Evolutionary conservation across 805 yeast genomes (phyloP).

Genomic region (Tanozyma kutaoensis): DNA sequence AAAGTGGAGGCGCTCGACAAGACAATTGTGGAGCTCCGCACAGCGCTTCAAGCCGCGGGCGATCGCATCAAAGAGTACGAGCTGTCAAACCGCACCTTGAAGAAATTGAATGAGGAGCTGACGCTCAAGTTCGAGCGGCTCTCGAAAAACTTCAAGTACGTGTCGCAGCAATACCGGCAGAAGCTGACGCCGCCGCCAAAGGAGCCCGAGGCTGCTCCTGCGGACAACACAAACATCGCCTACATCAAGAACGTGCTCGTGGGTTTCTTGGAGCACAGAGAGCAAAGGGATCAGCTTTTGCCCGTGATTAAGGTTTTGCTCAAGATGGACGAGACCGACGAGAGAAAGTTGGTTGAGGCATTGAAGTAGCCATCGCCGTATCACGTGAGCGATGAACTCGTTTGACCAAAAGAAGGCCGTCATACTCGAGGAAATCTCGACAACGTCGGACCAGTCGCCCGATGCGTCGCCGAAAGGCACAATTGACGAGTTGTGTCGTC

Average conservation of each 20-base stretch:
- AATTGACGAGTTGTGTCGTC: conserved; percentile 62
- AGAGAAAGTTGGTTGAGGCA: conserved; percentile 74
- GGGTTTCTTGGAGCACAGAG: conserved; percentile 84
- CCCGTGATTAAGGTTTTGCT: conserved; percentile 77
- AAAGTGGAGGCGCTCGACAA: conserved; percentile 9
- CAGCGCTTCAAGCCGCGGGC: conserved; percentile 37
- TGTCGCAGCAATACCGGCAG: conserved; percentile 45
- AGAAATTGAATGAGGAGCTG: conserved; percentile 53
- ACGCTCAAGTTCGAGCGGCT: conserved; percentile 53
- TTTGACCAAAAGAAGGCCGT: conserved; percentile 54
- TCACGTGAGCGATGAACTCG: conserved; percentile 34
- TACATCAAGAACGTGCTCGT: conserved; percentile 82
- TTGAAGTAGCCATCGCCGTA: conserved; percentile 89
- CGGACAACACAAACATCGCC: conserved; percentile 35
- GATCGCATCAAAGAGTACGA: conserved; percentile 44
- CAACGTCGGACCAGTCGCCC: conserved; percentile 27
- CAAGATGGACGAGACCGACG: conserved; percentile 58
- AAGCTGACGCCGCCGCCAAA: conserved; percentile 15
- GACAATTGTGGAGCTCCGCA: conserved; percentile 32
- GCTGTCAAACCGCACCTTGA: conserved; percentile 35
- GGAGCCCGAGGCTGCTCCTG: conserved; percentile 8
- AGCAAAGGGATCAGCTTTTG: conserved; percentile 72
- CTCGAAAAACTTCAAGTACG: conserved; percentile 52
- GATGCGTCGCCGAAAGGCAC: conserved; percentile 84
- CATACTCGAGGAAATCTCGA: conserved; percentile 38